Conservation (phyloP, 2,329 filamentous ascomycete genomes). For the Phialophora macrospora region DNA sequence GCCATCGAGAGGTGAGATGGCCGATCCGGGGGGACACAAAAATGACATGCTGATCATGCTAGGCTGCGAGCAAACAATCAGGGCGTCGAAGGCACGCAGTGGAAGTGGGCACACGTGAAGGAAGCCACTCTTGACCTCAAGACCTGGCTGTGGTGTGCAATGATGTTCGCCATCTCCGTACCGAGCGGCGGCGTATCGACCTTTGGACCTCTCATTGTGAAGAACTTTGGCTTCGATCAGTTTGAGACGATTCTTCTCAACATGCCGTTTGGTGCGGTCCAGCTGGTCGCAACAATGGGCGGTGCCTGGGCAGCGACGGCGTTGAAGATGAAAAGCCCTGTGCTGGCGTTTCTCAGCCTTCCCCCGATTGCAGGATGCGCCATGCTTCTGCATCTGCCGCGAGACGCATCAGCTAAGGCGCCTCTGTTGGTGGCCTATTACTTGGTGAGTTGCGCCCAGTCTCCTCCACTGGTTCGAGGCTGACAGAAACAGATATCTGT, state of each 20-base stretch:
- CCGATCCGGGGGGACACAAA: neutral
- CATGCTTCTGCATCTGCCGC: slow-evolving; percentile 59
- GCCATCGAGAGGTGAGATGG: slow-evolving; percentile 56
- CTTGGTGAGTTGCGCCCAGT: slow-evolving; percentile 42
- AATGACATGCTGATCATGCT: neutral
- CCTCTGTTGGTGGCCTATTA: slow-evolving; percentile 63
- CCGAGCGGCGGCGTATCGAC: slow-evolving; percentile 20
- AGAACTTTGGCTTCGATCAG: slow-evolving; percentile 35
- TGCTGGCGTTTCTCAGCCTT: slow-evolving; percentile 60
- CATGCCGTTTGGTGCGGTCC: slow-evolving; percentile 49
- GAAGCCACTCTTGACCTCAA: slow-evolving; percentile 64
- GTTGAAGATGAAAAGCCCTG: slow-evolving; percentile 61
- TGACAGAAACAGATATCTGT: slow-evolving; percentile 55
- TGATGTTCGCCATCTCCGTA: slow-evolving; percentile 59
- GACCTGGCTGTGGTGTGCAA: slow-evolving; percentile 63
- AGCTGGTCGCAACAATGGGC: slow-evolving; percentile 64
- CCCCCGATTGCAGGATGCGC: slow-evolving; percentile 63
- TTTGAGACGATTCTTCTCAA: slow-evolving; percentile 39
- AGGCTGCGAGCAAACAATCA: slow-evolving; percentile 57
- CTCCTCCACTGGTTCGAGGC: slow-evolving; percentile 28
- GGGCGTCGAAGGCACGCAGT: slow-evolving; percentile 49
- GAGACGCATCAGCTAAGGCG: slow-evolving; percentile 53
- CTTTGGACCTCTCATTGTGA: slow-evolving; percentile 38
- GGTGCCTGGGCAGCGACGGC: slow-evolving; percentile 61
- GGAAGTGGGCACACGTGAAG: slow-evolving; percentile 59